These are phyloP conservation scores for Xerocomellus amylosporus DNA, from an alignment of 768 basidiomycete species.

Conservation along the genomic window DNA sequence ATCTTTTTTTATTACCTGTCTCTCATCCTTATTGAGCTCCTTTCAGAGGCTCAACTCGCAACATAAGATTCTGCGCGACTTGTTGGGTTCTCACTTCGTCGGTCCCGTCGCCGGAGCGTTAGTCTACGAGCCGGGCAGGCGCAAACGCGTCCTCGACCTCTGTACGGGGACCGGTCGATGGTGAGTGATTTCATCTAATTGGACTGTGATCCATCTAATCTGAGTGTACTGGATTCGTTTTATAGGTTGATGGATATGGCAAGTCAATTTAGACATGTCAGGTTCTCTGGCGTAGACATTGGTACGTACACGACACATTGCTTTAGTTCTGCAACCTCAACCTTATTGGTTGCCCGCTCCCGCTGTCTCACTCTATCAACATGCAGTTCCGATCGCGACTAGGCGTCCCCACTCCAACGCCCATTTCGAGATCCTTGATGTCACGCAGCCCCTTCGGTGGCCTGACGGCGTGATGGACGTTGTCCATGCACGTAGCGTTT, in stretches of 20 bases:
- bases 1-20: not conserved
- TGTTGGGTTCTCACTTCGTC: constrained; percentile 57
- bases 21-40: not conserved
- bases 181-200: constrained; percentile 39
- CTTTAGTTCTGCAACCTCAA: constrained; percentile 9
- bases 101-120: constrained; percentile 59
- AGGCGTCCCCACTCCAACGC: constrained; percentile 60
- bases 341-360: constrained; percentile 10
- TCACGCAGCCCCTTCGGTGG: constrained; percentile 53
- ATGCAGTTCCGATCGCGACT: constrained; percentile 67
- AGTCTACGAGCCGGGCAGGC: constrained; percentile 36
- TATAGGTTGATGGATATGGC: constrained; percentile 77
- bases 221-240: constrained; percentile 9
- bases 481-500: constrained; percentile 60
- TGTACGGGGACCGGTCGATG: constrained; percentile 75
- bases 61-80: constrained; percentile 46
- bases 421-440: constrained; percentile 64
- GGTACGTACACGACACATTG: constrained; percentile 44
- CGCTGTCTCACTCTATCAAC: constrained; percentile 4
- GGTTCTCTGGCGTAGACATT: constrained; percentile 72
- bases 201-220: constrained; percentile 19
- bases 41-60: constrained; percentile 51
- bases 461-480: constrained; percentile 55
- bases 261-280: constrained; percentile 55
- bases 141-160: constrained; percentile 63